Conservation (phyloP, 306 rosid species). For the Fagus crenata region DNA sequence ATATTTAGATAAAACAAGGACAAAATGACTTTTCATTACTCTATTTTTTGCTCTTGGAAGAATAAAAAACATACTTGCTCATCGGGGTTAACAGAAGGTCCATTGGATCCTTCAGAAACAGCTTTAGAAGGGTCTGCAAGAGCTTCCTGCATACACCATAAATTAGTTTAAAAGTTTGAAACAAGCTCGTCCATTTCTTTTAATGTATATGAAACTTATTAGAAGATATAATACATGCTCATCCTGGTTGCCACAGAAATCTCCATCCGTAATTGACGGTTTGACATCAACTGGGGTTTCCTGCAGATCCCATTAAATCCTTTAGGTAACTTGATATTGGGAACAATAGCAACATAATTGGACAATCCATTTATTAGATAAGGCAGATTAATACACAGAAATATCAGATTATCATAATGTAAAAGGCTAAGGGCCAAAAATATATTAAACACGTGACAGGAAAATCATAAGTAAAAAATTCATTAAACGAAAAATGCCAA, state of each 20-base stretch:
- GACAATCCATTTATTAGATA: not conserved
- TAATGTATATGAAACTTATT: slow-evolving; percentile 22
- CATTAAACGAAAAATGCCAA: too few species aligned
- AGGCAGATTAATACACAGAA: not conserved
- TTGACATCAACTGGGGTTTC: slow-evolving; percentile 70
- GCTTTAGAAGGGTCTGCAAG: slow-evolving; percentile 54
- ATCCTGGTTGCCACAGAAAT: slow-evolving; percentile 52
- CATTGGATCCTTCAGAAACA: slow-evolving; percentile 50
- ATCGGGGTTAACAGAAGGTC: slow-evolving; percentile 47
- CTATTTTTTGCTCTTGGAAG: not conserved
- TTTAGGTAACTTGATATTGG: slow-evolving; percentile 14
- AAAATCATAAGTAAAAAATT: not conserved
- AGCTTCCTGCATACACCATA: slow-evolving; percentile 50
- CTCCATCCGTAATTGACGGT: slow-evolving; percentile 58
- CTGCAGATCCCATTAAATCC: slow-evolving; percentile 49
- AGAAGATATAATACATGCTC: slow-evolving; percentile 50
- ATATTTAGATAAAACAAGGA: not conserved
- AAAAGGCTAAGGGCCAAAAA: not conserved
- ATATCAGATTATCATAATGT: not conserved
- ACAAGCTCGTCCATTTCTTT: slow-evolving; percentile 20
- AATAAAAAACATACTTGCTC: slow-evolving; percentile 53
- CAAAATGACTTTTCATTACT: not conserved
- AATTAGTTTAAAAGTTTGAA: slow-evolving; percentile 22
- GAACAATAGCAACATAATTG: slow-evolving; percentile 9
- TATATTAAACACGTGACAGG: not conserved